Evolutionary conservation across 2,329 filamentous ascomycete species (phyloP).

Genomic region (Didymella pinodella): DNA sequence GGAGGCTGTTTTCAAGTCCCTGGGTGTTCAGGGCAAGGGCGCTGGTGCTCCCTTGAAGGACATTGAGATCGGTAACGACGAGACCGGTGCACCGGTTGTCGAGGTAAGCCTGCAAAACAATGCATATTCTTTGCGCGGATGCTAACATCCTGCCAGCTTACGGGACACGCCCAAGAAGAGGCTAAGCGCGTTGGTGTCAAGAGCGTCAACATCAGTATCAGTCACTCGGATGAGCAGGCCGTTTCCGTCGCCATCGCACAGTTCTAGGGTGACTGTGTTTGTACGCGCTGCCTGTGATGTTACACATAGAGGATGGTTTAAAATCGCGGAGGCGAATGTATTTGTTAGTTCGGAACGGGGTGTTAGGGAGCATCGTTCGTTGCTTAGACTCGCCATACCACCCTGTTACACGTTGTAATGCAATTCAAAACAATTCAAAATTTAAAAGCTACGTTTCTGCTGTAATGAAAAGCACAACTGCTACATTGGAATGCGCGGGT

Average conservation of each 20-base stretch:
- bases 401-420: constrained; percentile 21
- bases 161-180: constrained; percentile 81
- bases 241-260: constrained; percentile 91
- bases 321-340: not conserved
- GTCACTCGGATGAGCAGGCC: constrained; percentile 91
- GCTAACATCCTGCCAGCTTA: constrained; percentile 66
- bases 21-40: constrained; percentile 86
- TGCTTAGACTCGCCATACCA: constrained; percentile 14
- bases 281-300: constrained; percentile 1
- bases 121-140: not conserved
- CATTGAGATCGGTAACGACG: constrained; percentile 87
- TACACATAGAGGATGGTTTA: not conserved
- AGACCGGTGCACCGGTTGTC: constrained; percentile 83
- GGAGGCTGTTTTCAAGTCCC: constrained; percentile 97
- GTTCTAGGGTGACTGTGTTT: constrained; percentile 60
- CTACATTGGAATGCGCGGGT: not conserved
- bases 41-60: constrained; percentile 90
- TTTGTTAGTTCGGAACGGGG: constrained; percentile 13
- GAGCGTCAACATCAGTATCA: constrained; percentile 90
- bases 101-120: constrained; percentile 67
- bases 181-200: constrained; percentile 89
- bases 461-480: not conserved
- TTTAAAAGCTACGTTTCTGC: not conserved
- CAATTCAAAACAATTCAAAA: constrained; percentile 6
- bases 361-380: constrained; percentile 14